Evolutionary conservation across 2,329 filamentous ascomycete genomes (phyloP).

Genomic region (Elsinoe batatas): DNA sequence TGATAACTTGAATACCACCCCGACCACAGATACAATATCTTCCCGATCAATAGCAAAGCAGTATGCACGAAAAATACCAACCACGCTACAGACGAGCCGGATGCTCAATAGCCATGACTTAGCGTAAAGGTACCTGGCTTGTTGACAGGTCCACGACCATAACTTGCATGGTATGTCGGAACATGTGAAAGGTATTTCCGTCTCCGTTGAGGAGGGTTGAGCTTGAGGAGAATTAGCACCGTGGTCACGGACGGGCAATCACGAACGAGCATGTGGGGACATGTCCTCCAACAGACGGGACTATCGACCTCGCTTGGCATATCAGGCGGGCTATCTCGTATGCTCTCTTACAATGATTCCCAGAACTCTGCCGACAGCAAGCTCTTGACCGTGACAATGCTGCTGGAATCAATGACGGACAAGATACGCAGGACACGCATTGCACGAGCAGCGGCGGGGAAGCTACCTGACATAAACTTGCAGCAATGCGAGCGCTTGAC

Average conservation of each 20-base stretch:
- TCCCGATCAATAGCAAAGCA: too few relatives aligned
- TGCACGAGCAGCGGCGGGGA: too few relatives aligned
- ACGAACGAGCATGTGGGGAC: not conserved
- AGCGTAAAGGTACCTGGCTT: not conserved
- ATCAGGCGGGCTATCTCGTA: not conserved
- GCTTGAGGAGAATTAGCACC: not conserved
- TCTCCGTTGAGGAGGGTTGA: not conserved
- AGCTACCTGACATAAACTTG: too few relatives aligned
- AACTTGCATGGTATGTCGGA: not conserved
- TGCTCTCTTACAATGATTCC: too few relatives aligned
- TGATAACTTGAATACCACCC: too few relatives aligned
- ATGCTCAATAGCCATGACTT: not conserved
- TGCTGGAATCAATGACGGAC: too few relatives aligned
- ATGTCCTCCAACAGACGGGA: not conserved
- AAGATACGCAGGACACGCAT: too few relatives aligned
- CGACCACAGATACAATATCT: too few relatives aligned
- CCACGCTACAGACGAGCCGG: not conserved
- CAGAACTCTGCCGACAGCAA: too few relatives aligned
- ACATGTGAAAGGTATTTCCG: conserved; percentile 1
- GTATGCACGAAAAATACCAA: not conserved
- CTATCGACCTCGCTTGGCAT: not conserved
- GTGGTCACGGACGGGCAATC: not conserved
- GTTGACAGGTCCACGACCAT: not conserved
- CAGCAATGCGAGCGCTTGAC: too few relatives aligned
- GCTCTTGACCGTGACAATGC: too few relatives aligned